Evolutionary conservation across 352 stramenopile species (phyloP).

Genomic region (Phytopythium oedochilum): DNA sequence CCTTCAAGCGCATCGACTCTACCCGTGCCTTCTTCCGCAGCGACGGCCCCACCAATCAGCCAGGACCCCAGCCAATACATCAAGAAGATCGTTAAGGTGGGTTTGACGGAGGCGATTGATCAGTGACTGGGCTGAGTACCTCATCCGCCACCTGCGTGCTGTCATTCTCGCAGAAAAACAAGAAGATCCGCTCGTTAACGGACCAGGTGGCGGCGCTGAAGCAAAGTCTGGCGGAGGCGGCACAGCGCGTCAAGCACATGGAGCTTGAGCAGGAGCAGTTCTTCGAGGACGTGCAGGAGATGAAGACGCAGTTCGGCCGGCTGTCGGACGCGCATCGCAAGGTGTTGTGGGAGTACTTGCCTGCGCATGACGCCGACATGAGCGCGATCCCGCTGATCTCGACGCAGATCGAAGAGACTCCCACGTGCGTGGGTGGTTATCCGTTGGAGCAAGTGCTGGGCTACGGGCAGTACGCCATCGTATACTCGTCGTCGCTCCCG

Average conservation of each 20-base stretch:
- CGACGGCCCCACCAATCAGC: neutral
- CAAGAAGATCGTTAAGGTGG: conserved; percentile 22
- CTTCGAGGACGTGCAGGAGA: conserved; percentile 64
- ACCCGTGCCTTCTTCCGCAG: neutral
- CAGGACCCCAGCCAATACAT: conserved; percentile 3
- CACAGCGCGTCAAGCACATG: conserved; percentile 65
- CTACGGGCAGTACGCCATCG: conserved; percentile 81
- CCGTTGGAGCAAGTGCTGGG: conserved; percentile 64
- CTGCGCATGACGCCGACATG: conserved; percentile 44
- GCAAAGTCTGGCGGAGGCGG: conserved; percentile 31
- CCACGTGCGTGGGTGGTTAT: conserved; percentile 58
- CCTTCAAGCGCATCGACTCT: neutral
- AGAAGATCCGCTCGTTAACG: conserved; percentile 44
- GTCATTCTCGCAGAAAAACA: conserved; percentile 25
- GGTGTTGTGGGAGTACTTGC: conserved; percentile 78
- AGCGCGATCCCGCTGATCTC: conserved; percentile 44
- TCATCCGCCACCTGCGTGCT: neutral
- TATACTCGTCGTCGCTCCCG: conserved; percentile 40
- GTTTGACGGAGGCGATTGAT: no score
- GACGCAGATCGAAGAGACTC: conserved; percentile 41
- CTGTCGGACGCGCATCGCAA: conserved; percentile 50
- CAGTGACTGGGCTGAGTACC: neutral
- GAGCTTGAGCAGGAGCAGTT: conserved; percentile 87
- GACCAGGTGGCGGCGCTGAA: conserved; percentile 36
- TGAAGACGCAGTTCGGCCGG: conserved; percentile 73